Evolutionary conservation across 1,284 basidiomycete species (phyloP).

Genomic region (Gymnopus androsaceus): DNA sequence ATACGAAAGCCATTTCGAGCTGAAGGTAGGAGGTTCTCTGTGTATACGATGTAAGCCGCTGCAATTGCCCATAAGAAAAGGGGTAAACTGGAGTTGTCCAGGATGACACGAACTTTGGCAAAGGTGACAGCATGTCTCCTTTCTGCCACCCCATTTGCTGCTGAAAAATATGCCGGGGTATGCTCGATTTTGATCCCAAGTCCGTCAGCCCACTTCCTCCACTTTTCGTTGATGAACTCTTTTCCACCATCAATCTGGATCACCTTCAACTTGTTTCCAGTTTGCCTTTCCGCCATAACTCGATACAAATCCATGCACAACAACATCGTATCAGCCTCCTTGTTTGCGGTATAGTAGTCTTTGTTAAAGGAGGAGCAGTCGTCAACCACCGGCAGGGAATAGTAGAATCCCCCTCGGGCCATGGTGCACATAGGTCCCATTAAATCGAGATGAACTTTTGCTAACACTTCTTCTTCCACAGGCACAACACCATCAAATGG

Average conservation of each 20-base stretch:
- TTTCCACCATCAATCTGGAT: conserved; percentile 1
- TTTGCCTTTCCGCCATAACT: not conserved
- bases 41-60: conserved; percentile 18
- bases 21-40: conserved; percentile 25
- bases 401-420: conserved; percentile 12
- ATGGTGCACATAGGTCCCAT: conserved; percentile 12
- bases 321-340: not conserved
- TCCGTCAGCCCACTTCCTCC: conserved; percentile 10
- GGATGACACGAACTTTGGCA: not conserved
- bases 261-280: not conserved
- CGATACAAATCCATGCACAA: not conserved
- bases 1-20: conserved; percentile 19
- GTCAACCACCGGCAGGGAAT: conserved; percentile 18
- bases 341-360: conserved; percentile 9
- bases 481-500: conserved; percentile 11
- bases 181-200: conserved; percentile 22
- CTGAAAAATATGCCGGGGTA: conserved; percentile 19
- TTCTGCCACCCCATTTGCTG: conserved; percentile 11
- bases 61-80: conserved; percentile 20
- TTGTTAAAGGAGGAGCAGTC: not conserved
- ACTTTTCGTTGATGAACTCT: conserved; percentile 3
- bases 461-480: not conserved
- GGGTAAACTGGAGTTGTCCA: not conserved
- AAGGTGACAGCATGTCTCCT: not conserved
- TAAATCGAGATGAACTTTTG: conserved; percentile 9